phyloP scores from a whole-genome alignment of 352 stramenopile species.

The Pythium oligandrum region DNA sequence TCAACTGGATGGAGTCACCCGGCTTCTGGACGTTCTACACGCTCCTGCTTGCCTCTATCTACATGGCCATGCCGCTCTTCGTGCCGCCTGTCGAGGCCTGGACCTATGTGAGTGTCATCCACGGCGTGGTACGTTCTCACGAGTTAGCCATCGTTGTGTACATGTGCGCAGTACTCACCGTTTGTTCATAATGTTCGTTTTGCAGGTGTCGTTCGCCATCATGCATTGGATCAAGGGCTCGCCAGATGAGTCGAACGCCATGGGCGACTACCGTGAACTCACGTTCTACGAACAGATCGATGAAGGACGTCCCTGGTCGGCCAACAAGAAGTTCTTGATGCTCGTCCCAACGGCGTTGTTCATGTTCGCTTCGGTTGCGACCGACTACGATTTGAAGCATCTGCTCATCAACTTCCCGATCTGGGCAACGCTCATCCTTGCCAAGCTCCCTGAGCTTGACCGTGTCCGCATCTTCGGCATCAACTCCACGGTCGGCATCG shows the following conservation, averaged over 20 bases:
- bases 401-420: slow-evolving; percentile 90
- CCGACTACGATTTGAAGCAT: slow-evolving; percentile 85
- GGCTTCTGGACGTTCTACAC: slow-evolving; percentile 88
- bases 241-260: slow-evolving; percentile 84
- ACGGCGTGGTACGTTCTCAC: slow-evolving; percentile 63
- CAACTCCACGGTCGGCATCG: slow-evolving; percentile 94
- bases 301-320: slow-evolving; percentile 87
- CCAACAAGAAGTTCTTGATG: slow-evolving; percentile 93
- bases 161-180: background rate
- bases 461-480: slow-evolving; percentile 95
- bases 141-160: background rate
- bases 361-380: slow-evolving; percentile 78
- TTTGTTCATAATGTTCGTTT: slow-evolving; percentile 8
- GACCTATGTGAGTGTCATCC: slow-evolving; percentile 83
- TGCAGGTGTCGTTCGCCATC: slow-evolving; percentile 87
- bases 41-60: slow-evolving; percentile 66
- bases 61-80: slow-evolving; percentile 75
- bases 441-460: slow-evolving; percentile 92
- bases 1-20: slow-evolving; percentile 88
- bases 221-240: slow-evolving; percentile 96
- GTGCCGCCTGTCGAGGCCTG: slow-evolving; percentile 64
- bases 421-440: slow-evolving; percentile 88
- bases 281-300: slow-evolving; percentile 97
- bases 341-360: slow-evolving; percentile 91
- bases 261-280: slow-evolving; percentile 92